These are phyloP conservation scores for Pterocarpus macrocarpus DNA, from an alignment of 306 rosid genomes.

Conservation along the genomic window DNA sequence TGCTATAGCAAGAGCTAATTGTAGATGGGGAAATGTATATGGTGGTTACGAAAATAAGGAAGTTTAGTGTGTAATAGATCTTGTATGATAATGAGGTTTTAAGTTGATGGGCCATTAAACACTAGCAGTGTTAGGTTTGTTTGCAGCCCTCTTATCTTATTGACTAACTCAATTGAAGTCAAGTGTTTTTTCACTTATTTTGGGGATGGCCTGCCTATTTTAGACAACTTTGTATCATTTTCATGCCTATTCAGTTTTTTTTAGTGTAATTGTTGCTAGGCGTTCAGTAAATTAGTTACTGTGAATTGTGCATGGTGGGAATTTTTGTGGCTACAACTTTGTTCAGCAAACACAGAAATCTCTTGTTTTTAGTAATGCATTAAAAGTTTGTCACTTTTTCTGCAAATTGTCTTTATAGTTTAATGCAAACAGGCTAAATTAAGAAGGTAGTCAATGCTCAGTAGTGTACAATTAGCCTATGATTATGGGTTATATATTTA, in stretches of 20 bases:
- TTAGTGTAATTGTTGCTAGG: background rate
- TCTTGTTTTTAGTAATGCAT: too few relatives aligned
- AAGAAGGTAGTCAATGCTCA: background rate
- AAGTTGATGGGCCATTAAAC: constrained; percentile 8
- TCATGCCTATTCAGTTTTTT: background rate
- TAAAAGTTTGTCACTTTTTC: background rate
- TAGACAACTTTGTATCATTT: background rate
- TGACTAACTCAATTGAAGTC: background rate
- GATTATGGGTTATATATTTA: background rate
- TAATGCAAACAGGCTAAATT: too few relatives aligned
- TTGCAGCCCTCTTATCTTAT: background rate
- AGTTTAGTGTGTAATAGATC: background rate
- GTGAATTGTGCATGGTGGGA: background rate
- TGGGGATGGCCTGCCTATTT: background rate
- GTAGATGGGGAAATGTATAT: background rate
- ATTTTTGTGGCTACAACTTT: too few relatives aligned
- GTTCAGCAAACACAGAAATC: background rate
- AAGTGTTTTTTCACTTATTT: background rate
- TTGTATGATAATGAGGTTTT: background rate
- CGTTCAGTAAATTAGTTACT: background rate
- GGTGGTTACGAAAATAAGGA: background rate
- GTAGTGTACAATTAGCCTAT: background rate
- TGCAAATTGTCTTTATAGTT: background rate
- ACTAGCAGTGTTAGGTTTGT: background rate
- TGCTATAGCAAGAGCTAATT: background rate